Evolutionary conservation across 306 rosid genomes (phyloP).

Genomic region (Cicer bijugum): DNA sequence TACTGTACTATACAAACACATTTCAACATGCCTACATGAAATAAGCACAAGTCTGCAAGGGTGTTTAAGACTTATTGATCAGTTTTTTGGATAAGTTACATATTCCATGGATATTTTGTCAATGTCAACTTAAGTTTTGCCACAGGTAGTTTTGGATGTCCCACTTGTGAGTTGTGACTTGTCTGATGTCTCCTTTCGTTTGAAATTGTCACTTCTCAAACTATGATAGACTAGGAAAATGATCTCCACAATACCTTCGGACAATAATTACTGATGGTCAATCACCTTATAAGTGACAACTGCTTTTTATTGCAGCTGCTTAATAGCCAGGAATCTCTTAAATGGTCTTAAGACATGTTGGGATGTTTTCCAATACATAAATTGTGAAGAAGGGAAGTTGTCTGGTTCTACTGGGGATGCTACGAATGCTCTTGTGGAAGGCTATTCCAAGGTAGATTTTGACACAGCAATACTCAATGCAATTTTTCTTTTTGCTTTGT

Average conservation of each 20-base stretch:
- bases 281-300: constrained; percentile 27
- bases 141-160: constrained; percentile 16
- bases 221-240: constrained; percentile 21
- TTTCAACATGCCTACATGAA: constrained; percentile 24
- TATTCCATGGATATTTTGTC: constrained; percentile 16
- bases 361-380: constrained; percentile 93
- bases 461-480: constrained; percentile 41
- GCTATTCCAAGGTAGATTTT: constrained; percentile 83
- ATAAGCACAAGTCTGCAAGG: constrained; percentile 6
- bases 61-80: not conserved
- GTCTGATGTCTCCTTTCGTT: constrained; percentile 23
- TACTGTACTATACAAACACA: not conserved
- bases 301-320: constrained; percentile 68
- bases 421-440: constrained; percentile 76
- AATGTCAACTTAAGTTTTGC: constrained; percentile 29
- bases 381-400: constrained; percentile 77
- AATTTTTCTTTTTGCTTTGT: constrained; percentile 32
- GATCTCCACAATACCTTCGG: constrained; percentile 22
- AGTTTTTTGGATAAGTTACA: constrained; percentile 1
- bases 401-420: constrained; percentile 81
- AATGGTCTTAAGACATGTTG: constrained; percentile 89
- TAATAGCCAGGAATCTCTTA: constrained; percentile 88
- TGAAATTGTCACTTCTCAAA: constrained; percentile 11
- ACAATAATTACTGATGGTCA: constrained; percentile 18
- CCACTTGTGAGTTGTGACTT: constrained; percentile 20